Evolutionary conservation across 495 filamentous ascomycete genomes (phyloP).

Genomic region (Penicillium longicatenatum): DNA sequence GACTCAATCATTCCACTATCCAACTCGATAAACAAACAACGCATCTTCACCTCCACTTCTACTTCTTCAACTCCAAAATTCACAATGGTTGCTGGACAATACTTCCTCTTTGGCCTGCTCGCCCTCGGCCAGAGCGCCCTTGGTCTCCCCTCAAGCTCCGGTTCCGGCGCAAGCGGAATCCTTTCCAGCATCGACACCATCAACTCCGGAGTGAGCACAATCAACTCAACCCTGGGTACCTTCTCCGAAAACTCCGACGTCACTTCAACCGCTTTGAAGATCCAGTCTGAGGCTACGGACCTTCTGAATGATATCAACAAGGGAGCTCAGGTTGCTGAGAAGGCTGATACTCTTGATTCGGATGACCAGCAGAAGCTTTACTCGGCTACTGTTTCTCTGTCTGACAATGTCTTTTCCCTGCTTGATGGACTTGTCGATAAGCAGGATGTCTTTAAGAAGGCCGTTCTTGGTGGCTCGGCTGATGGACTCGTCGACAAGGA

Average conservation of each 20-base stretch:
- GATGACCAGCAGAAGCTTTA: conserved; percentile 4
- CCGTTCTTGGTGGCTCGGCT: conserved; percentile 7
- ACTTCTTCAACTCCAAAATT: background rate
- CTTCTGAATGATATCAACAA: conserved; percentile 2
- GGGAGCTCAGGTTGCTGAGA: background rate
- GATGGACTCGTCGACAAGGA: conserved; percentile 6
- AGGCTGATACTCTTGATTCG: background rate
- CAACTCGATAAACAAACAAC: too few relatives aligned
- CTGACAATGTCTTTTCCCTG: background rate
- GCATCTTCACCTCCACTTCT: background rate
- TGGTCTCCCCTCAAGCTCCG: background rate
- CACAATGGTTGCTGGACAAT: conserved; percentile 6
- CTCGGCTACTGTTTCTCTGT: background rate
- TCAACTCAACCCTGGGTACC: conserved; percentile 1
- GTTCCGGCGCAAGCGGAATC: background rate
- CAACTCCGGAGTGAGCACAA: background rate
- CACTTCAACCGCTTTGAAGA: conserved; percentile 6
- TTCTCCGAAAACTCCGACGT: background rate
- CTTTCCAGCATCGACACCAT: conserved; percentile 5
- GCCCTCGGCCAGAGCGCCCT: conserved; percentile 1
- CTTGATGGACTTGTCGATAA: conserved; percentile 7
- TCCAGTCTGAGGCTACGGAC: conserved; percentile 4
- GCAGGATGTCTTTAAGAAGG: conserved; percentile 6
- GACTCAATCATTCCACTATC: too few relatives aligned
- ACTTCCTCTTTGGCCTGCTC: background rate